These are phyloP conservation scores for Hypholoma sublateritium DNA, from an alignment of 768 basidiomycete species.

Conservation along the genomic window DNA sequence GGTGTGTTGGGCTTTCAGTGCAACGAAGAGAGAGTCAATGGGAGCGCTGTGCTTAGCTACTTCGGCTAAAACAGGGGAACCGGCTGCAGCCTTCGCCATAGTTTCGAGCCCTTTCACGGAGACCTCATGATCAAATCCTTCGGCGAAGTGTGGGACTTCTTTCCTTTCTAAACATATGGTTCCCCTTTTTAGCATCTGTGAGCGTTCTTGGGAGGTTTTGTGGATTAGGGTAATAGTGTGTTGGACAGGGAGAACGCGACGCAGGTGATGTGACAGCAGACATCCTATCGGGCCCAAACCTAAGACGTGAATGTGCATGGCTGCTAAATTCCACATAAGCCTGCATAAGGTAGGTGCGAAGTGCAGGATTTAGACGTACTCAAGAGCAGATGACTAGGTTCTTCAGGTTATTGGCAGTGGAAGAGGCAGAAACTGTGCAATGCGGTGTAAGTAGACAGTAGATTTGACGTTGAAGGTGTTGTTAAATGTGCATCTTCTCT, in stretches of 20 bases:
- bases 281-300: slow-evolving; percentile 85
- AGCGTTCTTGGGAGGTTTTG: slow-evolving; percentile 43
- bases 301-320: slow-evolving; percentile 76
- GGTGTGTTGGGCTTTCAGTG: slow-evolving; percentile 76
- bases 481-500: too few relatives aligned
- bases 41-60: slow-evolving; percentile 15
- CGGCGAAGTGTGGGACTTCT: slow-evolving; percentile 41
- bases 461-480: too few relatives aligned
- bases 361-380: too few relatives aligned
- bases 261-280: slow-evolving; percentile 79
- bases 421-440: too few relatives aligned
- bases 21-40: slow-evolving; percentile 81
- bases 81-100: background rate
- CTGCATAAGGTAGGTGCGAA: too few relatives aligned
- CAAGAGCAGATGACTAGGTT: too few relatives aligned
- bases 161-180: slow-evolving; percentile 48
- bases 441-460: too few relatives aligned
- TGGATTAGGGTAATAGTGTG: slow-evolving; percentile 72
- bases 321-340: slow-evolving; percentile 15
- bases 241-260: slow-evolving; percentile 48
- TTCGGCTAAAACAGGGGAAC: background rate
- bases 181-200: slow-evolving; percentile 31
- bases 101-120: slow-evolving; percentile 26
- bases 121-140: slow-evolving; percentile 51
- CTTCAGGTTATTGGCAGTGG: too few relatives aligned